phyloP scores from a whole-genome alignment of 108 stramenopile genomes.

The Stephanodiscus triporus region DNA sequence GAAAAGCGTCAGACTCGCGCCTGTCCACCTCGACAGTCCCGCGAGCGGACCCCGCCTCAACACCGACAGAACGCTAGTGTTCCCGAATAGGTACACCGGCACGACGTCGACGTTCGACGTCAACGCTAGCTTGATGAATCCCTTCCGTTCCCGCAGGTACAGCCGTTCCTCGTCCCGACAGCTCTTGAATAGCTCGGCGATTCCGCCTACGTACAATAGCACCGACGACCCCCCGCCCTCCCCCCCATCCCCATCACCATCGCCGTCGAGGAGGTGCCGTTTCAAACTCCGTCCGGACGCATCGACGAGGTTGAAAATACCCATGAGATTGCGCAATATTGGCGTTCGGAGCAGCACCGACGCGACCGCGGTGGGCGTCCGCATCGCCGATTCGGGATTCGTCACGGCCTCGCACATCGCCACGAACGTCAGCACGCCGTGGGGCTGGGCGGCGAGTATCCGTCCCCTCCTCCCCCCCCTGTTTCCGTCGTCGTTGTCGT shows the following conservation, averaged over 20 bases:
- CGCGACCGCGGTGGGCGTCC: slow-evolving; percentile 54
- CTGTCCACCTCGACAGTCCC: slow-evolving; percentile 63
- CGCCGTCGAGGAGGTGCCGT: slow-evolving; percentile 13
- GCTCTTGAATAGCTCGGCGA: slow-evolving; percentile 83
- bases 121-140: slow-evolving; percentile 86
- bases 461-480: too few relatives aligned
- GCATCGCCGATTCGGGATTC: slow-evolving; percentile 12
- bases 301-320: slow-evolving; percentile 73
- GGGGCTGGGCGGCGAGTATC: slow-evolving; percentile 60
- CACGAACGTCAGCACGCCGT: slow-evolving; percentile 53
- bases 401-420: slow-evolving; percentile 42
- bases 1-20: slow-evolving; percentile 67
- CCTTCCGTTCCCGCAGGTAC: slow-evolving; percentile 71
- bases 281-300: slow-evolving; percentile 51
- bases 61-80: slow-evolving; percentile 64
- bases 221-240: slow-evolving; percentile 46
- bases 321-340: slow-evolving; percentile 74
- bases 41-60: slow-evolving; percentile 58
- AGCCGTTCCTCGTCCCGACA: slow-evolving; percentile 64
- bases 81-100: slow-evolving; percentile 85
- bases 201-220: slow-evolving; percentile 83
- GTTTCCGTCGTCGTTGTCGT: slow-evolving; percentile 1
- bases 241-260: too few relatives aligned
- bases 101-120: slow-evolving; percentile 69
- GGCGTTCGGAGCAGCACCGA: slow-evolving; percentile 52